Base-by-base conservation (phyloP, 345 rosid genomes). In the Boechera stricta region DNA sequence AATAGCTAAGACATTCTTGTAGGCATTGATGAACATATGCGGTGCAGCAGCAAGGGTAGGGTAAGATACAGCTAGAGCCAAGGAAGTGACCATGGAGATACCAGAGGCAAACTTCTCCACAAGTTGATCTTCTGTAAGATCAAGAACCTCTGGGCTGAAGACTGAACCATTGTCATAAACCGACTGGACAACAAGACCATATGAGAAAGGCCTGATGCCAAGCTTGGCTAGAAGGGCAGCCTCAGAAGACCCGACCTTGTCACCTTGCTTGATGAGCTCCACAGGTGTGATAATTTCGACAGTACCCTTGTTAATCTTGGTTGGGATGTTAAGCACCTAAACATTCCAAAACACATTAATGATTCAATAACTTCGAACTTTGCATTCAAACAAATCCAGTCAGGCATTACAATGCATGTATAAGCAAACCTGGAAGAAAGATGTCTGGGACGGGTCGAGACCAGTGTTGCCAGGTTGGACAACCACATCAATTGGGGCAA, bases 391-490 rank as follows among this genome's bases (percentile, higher is more conserved):
- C 5, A 0, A 69, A 55, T 5, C 8, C 10, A 60, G 0, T 9
- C 3, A 15, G 45, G 41, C 1, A 33, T 21, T 24, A 32, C 5
- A 62, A 18, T 15, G 3, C 0, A 41, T 1, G 28, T 10, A 32
- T 36, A 18, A 15, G 0, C 53, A 51, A 11, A 85, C 98, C 97
- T 94, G 98, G 87, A 94, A 94, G 86, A 94, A 94, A 71, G 97
- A 94, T 35, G 98, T 94, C 78, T 94, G 98, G 2, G 98, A 94
- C 0, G 98, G 98, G 70, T 94, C 98, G 11, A 94, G 98, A 32
- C 98, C 98, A 21, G 98, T 94, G 87, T 92, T 94, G 18, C 98
- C 98, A 24, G 98, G 98, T 42, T 96, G 98, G 45, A 92, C 98
- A 77, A 92, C 91, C 10, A 94, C 98, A 84, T 94, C 98, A 82